Conservation (phyloP, 495 filamentous ascomycete species). For the Xylaria flabelliformis region DNA sequence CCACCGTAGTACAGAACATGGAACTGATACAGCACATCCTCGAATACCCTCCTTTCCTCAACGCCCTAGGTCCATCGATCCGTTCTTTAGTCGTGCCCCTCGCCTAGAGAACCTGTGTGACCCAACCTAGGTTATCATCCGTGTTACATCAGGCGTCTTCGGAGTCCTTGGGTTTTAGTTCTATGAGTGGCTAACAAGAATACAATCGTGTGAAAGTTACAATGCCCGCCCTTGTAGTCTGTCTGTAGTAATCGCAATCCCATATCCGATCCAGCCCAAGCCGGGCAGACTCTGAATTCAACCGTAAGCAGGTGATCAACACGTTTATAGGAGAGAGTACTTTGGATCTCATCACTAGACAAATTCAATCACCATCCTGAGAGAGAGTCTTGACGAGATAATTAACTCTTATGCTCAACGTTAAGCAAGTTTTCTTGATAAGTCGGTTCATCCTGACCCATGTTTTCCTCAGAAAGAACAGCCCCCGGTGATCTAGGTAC, state of each 20-base stretch:
- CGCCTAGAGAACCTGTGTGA: no score
- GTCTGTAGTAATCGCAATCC: not conserved
- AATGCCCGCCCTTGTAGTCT: not conserved
- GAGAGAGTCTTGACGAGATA: not conserved
- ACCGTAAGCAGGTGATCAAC: not conserved
- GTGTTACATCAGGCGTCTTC: not conserved
- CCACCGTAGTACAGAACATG: no score
- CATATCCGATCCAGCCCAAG: not conserved
- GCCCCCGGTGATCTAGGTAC: not conserved
- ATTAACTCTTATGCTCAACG: not conserved
- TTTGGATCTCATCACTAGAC: not conserved
- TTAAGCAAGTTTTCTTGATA: not conserved
- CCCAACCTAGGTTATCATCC: no score
- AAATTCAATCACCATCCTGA: not conserved
- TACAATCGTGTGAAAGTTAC: not conserved
- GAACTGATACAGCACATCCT: no score
- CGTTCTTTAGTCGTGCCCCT: no score
- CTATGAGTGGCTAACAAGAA: not conserved
- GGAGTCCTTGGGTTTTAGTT: not conserved
- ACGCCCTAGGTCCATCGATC: no score
- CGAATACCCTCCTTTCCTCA: no score
- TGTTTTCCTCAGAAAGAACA: not conserved
- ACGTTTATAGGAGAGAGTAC: not conserved
- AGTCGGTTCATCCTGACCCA: not conserved
- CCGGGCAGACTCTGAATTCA: not conserved